phyloP scores from a whole-genome alignment of 202 grass and related monocot genomes.

The Setaria viridis region DNA sequence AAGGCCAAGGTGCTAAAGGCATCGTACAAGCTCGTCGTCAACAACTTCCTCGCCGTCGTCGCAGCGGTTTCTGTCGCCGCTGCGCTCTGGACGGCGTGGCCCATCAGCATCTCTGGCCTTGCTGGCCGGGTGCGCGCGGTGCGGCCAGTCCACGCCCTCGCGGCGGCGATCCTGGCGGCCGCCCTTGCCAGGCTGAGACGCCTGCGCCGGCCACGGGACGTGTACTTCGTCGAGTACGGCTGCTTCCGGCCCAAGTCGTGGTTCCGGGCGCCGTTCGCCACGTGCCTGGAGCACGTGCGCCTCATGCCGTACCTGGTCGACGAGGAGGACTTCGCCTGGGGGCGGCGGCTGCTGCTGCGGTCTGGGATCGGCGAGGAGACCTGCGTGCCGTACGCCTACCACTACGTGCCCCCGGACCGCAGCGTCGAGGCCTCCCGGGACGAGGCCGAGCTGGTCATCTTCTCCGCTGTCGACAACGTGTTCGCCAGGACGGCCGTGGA shows the following conservation, averaged over 20 bases:
- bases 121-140: background rate
- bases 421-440: constrained; percentile 56
- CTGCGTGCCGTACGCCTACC: constrained; percentile 53
- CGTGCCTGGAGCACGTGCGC: constrained; percentile 69
- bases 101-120: constrained; percentile 21
- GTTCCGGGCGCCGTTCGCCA: constrained; percentile 70
- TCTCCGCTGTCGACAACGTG: constrained; percentile 58
- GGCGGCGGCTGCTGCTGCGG: constrained; percentile 25
- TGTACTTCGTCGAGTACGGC: constrained; percentile 77
- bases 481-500: constrained; percentile 45
- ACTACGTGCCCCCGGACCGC: constrained; percentile 73
- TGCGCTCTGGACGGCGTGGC: background rate
- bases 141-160: constrained; percentile 19
- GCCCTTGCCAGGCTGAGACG: constrained; percentile 24
- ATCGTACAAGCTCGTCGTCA: constrained; percentile 38
- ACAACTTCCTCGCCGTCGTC: constrained; percentile 47
- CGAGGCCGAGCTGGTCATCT: constrained; percentile 60
- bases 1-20: constrained; percentile 38
- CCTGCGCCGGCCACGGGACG: constrained; percentile 45
- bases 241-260: constrained; percentile 61
- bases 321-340: constrained; percentile 56
- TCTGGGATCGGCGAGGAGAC: constrained; percentile 75
- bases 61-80: background rate
- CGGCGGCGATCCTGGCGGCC: constrained; percentile 24
- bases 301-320: constrained; percentile 63